phyloP scores from a whole-genome alignment of 257 asterid species.

The Haberlea rhodopensis region DNA sequence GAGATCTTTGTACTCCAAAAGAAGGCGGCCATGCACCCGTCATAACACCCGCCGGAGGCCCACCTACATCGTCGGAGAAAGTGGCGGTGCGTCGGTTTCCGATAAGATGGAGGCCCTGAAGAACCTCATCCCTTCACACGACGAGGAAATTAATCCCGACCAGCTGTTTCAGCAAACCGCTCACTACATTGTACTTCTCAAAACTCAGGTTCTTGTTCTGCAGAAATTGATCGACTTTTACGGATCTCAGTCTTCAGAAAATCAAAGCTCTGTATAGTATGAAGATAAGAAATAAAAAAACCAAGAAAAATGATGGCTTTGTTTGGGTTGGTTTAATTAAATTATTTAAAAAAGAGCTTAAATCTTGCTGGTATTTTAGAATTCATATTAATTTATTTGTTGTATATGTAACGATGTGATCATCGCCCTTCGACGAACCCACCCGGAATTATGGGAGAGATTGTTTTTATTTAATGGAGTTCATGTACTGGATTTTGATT shows the following conservation, averaged over 20 bases:
- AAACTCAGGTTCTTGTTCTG: slow-evolving; percentile 51
- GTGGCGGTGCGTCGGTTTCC: slow-evolving; percentile 29
- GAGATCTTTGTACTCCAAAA: slow-evolving; percentile 33
- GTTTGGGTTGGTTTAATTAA: background rate
- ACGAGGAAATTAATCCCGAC: slow-evolving; percentile 38
- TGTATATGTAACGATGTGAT: background rate
- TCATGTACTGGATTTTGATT: background rate
- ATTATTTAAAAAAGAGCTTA: background rate
- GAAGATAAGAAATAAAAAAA: background rate
- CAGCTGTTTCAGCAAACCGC: slow-evolving; percentile 59
- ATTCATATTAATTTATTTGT: no score
- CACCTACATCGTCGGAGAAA: background rate
- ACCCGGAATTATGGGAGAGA: background rate
- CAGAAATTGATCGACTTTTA: slow-evolving; percentile 55
- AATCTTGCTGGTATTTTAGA: background rate
- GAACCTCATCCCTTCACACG: slow-evolving; percentile 44
- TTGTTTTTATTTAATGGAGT: background rate
- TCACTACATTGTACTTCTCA: slow-evolving; percentile 52
- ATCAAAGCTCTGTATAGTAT: slow-evolving; percentile 33
- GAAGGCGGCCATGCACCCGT: slow-evolving; percentile 33
- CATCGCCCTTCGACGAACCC: background rate
- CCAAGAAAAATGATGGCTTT: background rate
- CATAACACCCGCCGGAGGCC: slow-evolving; percentile 21
- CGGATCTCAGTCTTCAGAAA: slow-evolving; percentile 34
- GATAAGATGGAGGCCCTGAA: slow-evolving; percentile 60